Conservation (phyloP, 371 early-diverging fungal genomes). For the Catenaria anguillulae region DNA sequence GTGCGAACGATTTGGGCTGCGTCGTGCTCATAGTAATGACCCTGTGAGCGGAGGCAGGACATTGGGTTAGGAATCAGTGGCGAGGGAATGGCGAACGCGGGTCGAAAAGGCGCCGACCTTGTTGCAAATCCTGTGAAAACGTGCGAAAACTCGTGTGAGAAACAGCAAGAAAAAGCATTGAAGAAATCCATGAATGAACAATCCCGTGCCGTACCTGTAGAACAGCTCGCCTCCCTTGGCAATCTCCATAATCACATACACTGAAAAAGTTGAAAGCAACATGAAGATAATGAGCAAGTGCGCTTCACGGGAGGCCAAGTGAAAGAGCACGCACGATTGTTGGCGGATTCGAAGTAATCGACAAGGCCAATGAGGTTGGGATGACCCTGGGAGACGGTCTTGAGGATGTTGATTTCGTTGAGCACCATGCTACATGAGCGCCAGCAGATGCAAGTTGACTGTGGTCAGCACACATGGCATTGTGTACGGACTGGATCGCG, state of each 20-base stretch:
- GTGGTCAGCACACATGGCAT: too few relatives aligned
- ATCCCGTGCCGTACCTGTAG: too few relatives aligned
- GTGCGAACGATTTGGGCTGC: slow-evolving; percentile 66
- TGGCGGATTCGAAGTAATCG: slow-evolving; percentile 83
- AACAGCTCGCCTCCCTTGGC: slow-evolving; percentile 83
- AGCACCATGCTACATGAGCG: slow-evolving; percentile 74
- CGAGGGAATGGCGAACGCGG: too few relatives aligned
- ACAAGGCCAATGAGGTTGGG: slow-evolving; percentile 67
- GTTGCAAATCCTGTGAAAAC: too few relatives aligned
- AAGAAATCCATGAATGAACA: too few relatives aligned
- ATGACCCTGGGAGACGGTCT: slow-evolving; percentile 69
- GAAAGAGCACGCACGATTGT: slow-evolving; percentile 46
- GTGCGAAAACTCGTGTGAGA: too few relatives aligned
- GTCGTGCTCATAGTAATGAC: slow-evolving; percentile 65
- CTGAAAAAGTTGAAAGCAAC: background rate
- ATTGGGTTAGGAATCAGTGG: too few relatives aligned
- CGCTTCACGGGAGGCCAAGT: background rate
- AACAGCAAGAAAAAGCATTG: too few relatives aligned
- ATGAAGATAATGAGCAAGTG: background rate
- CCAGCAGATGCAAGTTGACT: too few relatives aligned
- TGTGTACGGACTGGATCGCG: too few relatives aligned
- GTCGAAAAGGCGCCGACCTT: too few relatives aligned
- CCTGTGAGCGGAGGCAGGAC: slow-evolving; percentile 55
- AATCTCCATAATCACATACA: slow-evolving; percentile 17
- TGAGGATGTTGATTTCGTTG: slow-evolving; percentile 73